A percentile compares a stretch with the other conserved stretches of the same genome.
Conservation (phyloP, 441 rosid genomes). For the Metrosideros polymorpha region DNA sequence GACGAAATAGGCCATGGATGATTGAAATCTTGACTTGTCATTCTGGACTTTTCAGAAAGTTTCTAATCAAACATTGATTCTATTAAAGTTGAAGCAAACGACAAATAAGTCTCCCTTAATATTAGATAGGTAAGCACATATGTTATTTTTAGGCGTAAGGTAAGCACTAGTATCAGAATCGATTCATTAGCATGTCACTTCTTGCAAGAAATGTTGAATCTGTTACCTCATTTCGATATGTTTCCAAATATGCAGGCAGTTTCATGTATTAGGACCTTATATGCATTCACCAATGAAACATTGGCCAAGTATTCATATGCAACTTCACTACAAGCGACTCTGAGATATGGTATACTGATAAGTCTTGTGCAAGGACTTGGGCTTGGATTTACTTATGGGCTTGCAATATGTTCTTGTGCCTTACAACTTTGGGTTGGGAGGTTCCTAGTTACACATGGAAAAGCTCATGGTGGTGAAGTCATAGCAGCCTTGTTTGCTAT, state of each 20-base stretch:
- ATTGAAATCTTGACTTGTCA: neutral
- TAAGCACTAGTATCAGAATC: neutral
- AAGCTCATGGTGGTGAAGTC: constrained; percentile 93
- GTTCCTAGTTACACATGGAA: constrained; percentile 48
- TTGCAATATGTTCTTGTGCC: constrained; percentile 98
- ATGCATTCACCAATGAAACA: constrained; percentile 98
- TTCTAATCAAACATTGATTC: neutral
- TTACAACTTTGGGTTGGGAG: constrained; percentile 98
- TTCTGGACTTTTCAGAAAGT: neutral
- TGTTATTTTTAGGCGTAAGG: neutral
- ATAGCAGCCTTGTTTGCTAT: constrained; percentile 89
- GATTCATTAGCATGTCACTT: neutral
- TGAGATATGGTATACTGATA: constrained; percentile 90
- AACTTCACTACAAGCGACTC: constrained; percentile 96
- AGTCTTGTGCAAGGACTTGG: constrained; percentile 99
- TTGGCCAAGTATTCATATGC: constrained; percentile 98
- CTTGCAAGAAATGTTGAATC: neutral
- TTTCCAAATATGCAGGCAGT: constrained; percentile 54
- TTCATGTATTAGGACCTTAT: constrained; percentile 80
- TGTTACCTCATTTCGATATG: neutral
- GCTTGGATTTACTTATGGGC: constrained; percentile 99
- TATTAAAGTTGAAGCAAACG: neutral
- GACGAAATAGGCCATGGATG: neutral
- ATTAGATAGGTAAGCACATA: neutral
- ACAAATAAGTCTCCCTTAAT: neutral